Evolutionary conservation across 371 early-diverging fungal species (phyloP), one percentile per base, ranked within the genome.

Genomic region (Rhizomucor pusillus): DNA sequence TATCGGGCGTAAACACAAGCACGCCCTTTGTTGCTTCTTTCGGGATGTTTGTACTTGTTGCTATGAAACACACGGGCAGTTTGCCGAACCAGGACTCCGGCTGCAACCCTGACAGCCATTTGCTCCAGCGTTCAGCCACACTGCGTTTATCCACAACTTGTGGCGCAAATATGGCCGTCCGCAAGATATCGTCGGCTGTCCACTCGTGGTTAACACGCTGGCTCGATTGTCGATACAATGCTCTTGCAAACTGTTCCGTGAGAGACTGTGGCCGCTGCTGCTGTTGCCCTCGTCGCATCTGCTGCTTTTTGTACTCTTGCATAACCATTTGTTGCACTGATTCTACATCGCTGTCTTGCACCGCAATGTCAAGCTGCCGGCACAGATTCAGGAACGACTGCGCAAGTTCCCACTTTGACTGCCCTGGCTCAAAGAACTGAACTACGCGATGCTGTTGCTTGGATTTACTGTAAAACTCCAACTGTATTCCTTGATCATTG

Each of bases 71-170:
- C 1, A 60, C 11, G 0, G 71, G 71, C 20, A 71, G 34, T 43
- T 60, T 74, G 19, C 61, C 57, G 69, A 68, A 71, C 75, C 75
- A 74, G 5, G n/a, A 47, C 14, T 63, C 44, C 7, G 75, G 71
- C n/a, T 61, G 36, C 23, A 74, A 54, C 4, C 62, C 46, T 13
- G 71, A 68, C 18, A 74, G 39, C 50, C 63, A 62, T 2, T 14
- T n/a, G 33, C 59, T 35, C 1, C 70, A 37, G 14, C 47, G 54
- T 16, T 46, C n/a, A 13, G 63, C 63, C 35, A 63, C 47, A n/a
- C 16, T 12, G 1, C 50, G 49, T 23, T 60, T 50, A 47, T 63
- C 49, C 29, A 29, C 29, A 3, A 74, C 54, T 18, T 9, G 14
- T 0, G 66, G 61, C 25, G 56, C 66, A 54, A 67, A 62, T 50